phyloP scores from a whole-genome alignment of 495 filamentous ascomycete genomes.

The Neurospora discreta region DNA sequence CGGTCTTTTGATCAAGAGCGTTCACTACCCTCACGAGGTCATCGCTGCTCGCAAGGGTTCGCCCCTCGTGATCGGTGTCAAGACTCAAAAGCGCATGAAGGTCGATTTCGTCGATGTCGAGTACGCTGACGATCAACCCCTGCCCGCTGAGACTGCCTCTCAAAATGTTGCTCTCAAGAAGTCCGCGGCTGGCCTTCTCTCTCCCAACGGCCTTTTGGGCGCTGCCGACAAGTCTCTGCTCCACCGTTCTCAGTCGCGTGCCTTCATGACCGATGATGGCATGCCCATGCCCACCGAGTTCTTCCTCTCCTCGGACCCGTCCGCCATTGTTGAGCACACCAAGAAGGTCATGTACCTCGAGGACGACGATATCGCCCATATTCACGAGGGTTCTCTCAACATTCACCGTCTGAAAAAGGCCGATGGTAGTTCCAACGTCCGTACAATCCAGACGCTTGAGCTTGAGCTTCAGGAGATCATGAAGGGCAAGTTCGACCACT shows the following conservation, averaged over 20 bases:
- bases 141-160: constrained; percentile 88
- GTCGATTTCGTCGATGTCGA: constrained; percentile 99
- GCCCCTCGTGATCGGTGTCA: constrained; percentile 88
- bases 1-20: constrained; percentile 90
- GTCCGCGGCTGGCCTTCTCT: constrained; percentile 37
- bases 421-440: constrained; percentile 92
- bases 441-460: constrained; percentile 95
- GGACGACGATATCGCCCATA: constrained; percentile 98
- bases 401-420: constrained; percentile 96
- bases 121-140: constrained; percentile 73
- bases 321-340: constrained; percentile 97
- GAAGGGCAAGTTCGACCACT: constrained; percentile 99
- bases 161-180: constrained; percentile 97
- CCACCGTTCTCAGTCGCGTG: constrained; percentile 93
- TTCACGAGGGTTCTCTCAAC: constrained; percentile 96
- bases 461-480: constrained; percentile 99
- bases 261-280: constrained; percentile 96
- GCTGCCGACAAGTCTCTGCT: constrained; percentile 94
- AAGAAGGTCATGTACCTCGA: constrained; percentile 99
- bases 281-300: constrained; percentile 97
- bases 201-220: constrained; percentile 63
- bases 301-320: constrained; percentile 95
- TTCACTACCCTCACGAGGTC: constrained; percentile 96
- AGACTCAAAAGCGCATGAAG: constrained; percentile 98
- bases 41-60: constrained; percentile 97